Evolutionary conservation across 441 rosid species (phyloP).

Genomic region (Gossypium gossypioides): DNA sequence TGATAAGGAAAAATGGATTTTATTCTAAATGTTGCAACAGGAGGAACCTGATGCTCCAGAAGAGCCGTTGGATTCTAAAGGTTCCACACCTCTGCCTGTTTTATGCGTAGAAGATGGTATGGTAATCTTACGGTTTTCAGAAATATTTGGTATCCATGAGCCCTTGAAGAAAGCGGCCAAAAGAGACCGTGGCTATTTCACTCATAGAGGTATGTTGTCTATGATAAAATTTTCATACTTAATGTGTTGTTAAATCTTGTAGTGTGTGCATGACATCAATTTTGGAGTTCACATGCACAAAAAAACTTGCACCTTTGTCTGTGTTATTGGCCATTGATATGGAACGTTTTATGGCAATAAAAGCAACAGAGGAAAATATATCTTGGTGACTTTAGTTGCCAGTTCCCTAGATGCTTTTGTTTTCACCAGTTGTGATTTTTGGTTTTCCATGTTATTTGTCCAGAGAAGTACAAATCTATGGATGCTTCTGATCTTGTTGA

Average conservation of each 20-base stretch:
- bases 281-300: not conserved
- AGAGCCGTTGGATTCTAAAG: conserved; percentile 37
- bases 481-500: conserved; percentile 63
- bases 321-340: not conserved
- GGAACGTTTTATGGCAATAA: not conserved
- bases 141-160: conserved; percentile 86
- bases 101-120: conserved; percentile 76
- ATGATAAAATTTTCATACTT: not conserved
- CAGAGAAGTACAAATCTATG: conserved; percentile 54
- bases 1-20: not conserved
- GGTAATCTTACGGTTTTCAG: conserved; percentile 81
- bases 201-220: conserved; percentile 49
- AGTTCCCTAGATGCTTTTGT: not conserved
- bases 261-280: not conserved
- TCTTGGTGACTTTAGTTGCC: not conserved
- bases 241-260: not conserved
- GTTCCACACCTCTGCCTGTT: conserved; percentile 60
- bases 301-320: not conserved
- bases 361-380: not conserved
- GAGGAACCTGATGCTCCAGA: conserved; percentile 35
- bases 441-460: conserved; percentile 21
- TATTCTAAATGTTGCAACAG: conserved; percentile 28
- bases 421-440: conserved; percentile 14
- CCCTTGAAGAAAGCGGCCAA: conserved; percentile 55
- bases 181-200: conserved; percentile 49